Evolutionary conservation across 306 rosid genomes (phyloP), one percentile per base, ranked within the genome.

Genomic region (Pterocarpus santalinus): DNA sequence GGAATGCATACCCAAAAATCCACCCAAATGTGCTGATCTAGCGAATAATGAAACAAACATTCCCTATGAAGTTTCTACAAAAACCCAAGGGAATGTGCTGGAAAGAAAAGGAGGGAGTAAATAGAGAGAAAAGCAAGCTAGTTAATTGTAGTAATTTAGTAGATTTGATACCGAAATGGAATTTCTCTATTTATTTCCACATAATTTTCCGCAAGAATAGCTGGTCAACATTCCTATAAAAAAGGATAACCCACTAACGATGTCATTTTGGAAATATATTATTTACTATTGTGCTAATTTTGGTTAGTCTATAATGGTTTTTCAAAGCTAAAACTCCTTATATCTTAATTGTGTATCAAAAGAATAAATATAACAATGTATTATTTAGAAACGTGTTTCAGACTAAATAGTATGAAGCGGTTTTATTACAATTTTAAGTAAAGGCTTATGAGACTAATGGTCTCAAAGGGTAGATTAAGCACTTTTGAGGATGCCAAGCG

Each of bases 81-180:
- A 77, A 87, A 79, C 22, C 38, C 51, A 10, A 80, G 73, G 87
- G 83, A 80, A 85, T 89, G 83, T 32, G 9, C 36, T 63, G 84
- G 72, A 55, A 72, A 55, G 5, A 14, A 10, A 39, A 16, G 14
- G 53, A 79, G 67, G 36, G 67, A 32, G 74, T 46, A 67, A 60
- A 12, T 22, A 32, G 56, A 47, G 75, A 39, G 76, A 62, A 73
- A 53, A 52, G 65, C 15, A 64, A 84, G 73, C 51, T 28, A 22
- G 28, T 22, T 22, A 22, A 72, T 8, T 36, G 80, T 11, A 52
- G 72, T 28, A 30, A 52, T 13, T 46, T 22, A 73, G 82, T 22
- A 49, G 39, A 43, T 76, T 55, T 79, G 11, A 53, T 51, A 58
- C 43, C 15, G 53, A 56, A 67, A 68, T 73, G 66, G 13, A 39